Conservation (phyloP, 2,329 filamentous ascomycete genomes). For the Didymosphaeria variabile region DNA sequence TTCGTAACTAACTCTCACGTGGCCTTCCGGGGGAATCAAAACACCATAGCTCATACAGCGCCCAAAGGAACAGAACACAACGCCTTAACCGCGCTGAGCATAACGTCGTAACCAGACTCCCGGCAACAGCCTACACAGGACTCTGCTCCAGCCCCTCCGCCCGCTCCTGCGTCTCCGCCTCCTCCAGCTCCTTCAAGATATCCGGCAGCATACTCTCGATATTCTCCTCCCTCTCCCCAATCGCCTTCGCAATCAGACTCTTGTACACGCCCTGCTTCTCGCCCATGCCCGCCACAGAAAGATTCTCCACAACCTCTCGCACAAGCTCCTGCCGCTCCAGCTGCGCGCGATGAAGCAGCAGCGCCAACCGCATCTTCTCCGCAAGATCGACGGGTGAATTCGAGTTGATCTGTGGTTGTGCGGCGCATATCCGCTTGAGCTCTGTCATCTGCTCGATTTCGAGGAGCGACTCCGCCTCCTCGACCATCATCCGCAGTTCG, state of each 20-base stretch:
- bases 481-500: slow-evolving; percentile 48
- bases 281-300: slow-evolving; percentile 74
- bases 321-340: slow-evolving; percentile 70
- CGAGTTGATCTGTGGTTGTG: slow-evolving; percentile 29
- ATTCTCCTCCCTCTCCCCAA: slow-evolving; percentile 73
- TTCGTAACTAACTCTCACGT: slow-evolving; percentile 9
- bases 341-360: slow-evolving; percentile 66
- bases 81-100: neutral
- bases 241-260: slow-evolving; percentile 71
- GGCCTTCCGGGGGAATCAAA: slow-evolving; percentile 20
- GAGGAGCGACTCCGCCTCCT: slow-evolving; percentile 54
- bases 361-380: slow-evolving; percentile 66
- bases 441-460: slow-evolving; percentile 56
- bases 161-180: slow-evolving; percentile 53
- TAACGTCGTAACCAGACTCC: slow-evolving; percentile 6
- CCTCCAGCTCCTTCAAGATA: slow-evolving; percentile 59
- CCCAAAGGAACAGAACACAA: neutral
- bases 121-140: slow-evolving; percentile 28
- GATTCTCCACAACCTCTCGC: slow-evolving; percentile 72
- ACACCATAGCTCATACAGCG: slow-evolving; percentile 7
- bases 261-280: slow-evolving; percentile 79
- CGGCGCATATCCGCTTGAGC: slow-evolving; percentile 44
- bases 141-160: slow-evolving; percentile 47
- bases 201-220: slow-evolving; percentile 69
- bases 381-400: slow-evolving; percentile 53